Base-by-base conservation (phyloP, 2,329 filamentous ascomycete genomes). In the Diaporthe helianthi region DNA sequence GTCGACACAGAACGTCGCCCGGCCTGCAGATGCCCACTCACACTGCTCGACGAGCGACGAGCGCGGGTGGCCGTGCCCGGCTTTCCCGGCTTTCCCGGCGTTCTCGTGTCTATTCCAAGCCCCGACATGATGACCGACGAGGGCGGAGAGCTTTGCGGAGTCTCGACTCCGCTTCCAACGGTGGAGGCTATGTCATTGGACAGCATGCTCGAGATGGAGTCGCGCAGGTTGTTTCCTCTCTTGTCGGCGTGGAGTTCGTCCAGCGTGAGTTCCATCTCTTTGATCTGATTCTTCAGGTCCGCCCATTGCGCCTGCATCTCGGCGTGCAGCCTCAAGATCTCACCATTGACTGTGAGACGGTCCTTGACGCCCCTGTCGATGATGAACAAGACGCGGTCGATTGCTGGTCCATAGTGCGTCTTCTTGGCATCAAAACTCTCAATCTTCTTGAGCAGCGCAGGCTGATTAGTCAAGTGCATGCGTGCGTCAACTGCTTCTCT, bases 331-430 rank as follows among this genome's bases (percentile, higher is more conserved):
- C 94, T 89, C 33, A 98, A 80, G 72, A 98, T 96, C 80, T 98
- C 96, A 53, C 96, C 96, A 76, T 99, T 98, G 67, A 98, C 93
- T 0, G 96, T 98, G 61, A 98, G 84, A n/a, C 96, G 89, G 76
- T 98, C 94, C 77, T 93, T 92, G 76, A 98, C 92, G n/a, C 96
- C 96, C 77, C 93, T 95, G 74, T 98, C 93, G 63, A 98, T 98
- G 77, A 98, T 97, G 47, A 91, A 90, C 22, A 98, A 82, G 9
- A 99, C 93, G 51, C 94, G 89, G 77, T 96, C 93, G 77, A 99
- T 97, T 1, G 96, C 95, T 12, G 94, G 93, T 1, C 94, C 92
- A 76, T 98, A 99, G 78, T 98, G 95, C 70, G 89, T 89, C 80
- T 95, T 97, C 84, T 98, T 99, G 52, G 92, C 93, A 78, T 98